Base-by-base conservation (phyloP, 208 protist species). In the Leishmania arabica region DNA sequence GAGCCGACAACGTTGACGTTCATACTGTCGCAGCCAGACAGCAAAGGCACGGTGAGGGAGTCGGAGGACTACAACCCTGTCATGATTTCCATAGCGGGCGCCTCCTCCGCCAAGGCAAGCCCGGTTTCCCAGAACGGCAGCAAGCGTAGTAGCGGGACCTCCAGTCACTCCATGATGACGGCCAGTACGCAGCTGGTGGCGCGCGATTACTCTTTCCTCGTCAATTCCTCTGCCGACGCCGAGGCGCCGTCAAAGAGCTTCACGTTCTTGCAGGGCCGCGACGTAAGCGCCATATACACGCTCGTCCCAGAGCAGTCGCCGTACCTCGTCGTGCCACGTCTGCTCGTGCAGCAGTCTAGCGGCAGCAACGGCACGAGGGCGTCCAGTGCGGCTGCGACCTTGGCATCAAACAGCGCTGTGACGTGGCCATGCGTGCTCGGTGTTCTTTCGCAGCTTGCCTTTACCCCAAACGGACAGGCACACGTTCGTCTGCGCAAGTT, bases 21-120 rank as follows among this genome's bases (percentile, higher is more conserved):
- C 68, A 88, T 90, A 47, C 88, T 96, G 24, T 93, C 90, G 17
- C 92, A 96, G 82, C 88, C 94, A 58, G 92, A 96, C 84, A 86
- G 84, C 60, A 92, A 90, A 65, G 92, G 91, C 42, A 96, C 91
- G 0, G 79, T 80, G 66, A 90, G 91, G 85, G 58, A 64, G 37
- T 62, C 71, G 24, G 51, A 60, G 51, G 89, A 91, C 72, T 86
- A 93, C 78, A 75, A 87, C 37, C 89, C 93, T 42, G 88, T 97
- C 77, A 94, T 97, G 92, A 91, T 97, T 72, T 92, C 85, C 76
- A 77, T 97, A 37, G 92, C 90, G 4, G 78, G 79, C 42, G 60
- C 77, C 72, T 45, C 83, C 37, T 60, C 81, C 47, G 56, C 73
- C 11, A 73, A 69, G 6, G 77, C 73, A 19, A 80, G 45, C 37